Base-by-base conservation (phyloP, 257 asterid genomes). In the Primulina huaijiensis region DNA sequence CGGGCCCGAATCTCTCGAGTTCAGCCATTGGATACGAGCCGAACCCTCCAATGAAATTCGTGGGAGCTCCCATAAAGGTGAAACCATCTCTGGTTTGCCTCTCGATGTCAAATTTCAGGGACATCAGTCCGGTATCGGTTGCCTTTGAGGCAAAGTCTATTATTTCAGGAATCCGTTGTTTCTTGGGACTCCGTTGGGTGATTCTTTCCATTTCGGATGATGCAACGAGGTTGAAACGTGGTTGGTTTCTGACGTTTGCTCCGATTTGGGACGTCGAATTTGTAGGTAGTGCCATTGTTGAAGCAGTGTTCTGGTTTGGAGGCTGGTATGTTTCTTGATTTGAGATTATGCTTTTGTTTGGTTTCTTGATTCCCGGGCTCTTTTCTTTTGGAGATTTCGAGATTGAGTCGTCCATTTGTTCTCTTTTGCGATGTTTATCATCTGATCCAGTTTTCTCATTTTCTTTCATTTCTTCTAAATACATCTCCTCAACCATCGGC, bases 401-500 rank as follows among this genome's bases (percentile, higher is more conserved):
- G 61, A 81, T 70, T 27, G 92, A 81, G 37, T 85, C 94, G 23
- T 86, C 87, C 12, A 81, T 82, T 30, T 78, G 83, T 60, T 84
- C 92, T 14, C 60, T 79, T 70, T 83, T 88, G 82, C 67, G 64
- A 1, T 70, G 58, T 35, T 75, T 84, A 25, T 84, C 95, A 29
- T 86, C 97, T 5, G 86, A 75, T 14, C 86, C 90, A 11, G 73
- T 81, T 50, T 83, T 85, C 25, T 87, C 97, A 16, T 89, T 84
- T 10, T 90, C 97, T 78, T 89, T 93, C 77, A 87, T 82, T 65
- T 93, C 99, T 72, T 93, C 99, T 56, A n/a, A 65, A 82, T 93
- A 90, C 99, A 93, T 93, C 74, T 93, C 99, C 77, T 93, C 99
- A 0, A 93, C 99, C 99, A 93, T 93, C 5, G 99, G 99, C 84